Evolutionary conservation across 106 monocot genomes (phyloP).

Genomic region (Gastrodia elata): DNA sequence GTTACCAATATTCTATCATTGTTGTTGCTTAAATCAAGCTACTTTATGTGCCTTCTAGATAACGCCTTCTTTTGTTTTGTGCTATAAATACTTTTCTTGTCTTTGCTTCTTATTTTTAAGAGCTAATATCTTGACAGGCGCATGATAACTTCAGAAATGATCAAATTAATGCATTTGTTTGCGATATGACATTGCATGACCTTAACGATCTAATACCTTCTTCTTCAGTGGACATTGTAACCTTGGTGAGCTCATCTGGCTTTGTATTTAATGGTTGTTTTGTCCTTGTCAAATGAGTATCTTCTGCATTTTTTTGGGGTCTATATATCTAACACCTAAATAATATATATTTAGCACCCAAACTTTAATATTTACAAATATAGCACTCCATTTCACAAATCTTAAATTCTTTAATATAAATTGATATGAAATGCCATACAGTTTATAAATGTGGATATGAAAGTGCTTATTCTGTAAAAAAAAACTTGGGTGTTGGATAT

Average conservation of each 20-base stretch:
- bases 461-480: no score
- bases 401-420: no score
- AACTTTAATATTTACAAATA: no score
- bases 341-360: no score
- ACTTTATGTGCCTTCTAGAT: background rate
- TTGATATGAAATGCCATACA: no score
- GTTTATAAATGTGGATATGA: no score
- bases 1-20: background rate
- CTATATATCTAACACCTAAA: no score
- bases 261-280: constrained; percentile 1
- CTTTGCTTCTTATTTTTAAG: background rate
- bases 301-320: no score
- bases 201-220: constrained; percentile 46
- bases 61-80: background rate
- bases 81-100: background rate
- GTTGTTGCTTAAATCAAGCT: background rate
- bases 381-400: no score
- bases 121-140: constrained; percentile 33
- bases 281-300: no score
- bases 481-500: background rate
- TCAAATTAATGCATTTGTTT: constrained; percentile 79
- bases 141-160: constrained; percentile 61
- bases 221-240: constrained; percentile 83
- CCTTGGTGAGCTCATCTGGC: constrained; percentile 56
- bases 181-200: constrained; percentile 66